Conservation (phyloP, 495 filamentous ascomycete species). For the Xylaria palmicola region DNA sequence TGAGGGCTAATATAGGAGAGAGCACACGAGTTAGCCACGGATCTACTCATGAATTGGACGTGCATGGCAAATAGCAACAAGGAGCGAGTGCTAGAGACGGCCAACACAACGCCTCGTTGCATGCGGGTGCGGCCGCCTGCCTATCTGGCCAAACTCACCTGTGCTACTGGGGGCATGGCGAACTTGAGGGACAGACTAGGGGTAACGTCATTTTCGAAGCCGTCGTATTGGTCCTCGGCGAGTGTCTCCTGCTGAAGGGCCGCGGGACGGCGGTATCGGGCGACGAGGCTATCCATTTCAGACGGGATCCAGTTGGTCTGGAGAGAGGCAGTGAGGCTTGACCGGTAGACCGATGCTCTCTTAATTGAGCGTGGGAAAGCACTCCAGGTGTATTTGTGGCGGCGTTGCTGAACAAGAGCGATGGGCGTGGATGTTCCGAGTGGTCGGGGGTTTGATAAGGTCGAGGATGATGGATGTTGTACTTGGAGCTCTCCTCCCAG, state of each 20-base stretch:
- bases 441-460: background rate
- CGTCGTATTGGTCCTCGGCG: constrained; percentile 64
- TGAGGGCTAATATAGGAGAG: constrained; percentile 56
- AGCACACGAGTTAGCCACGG: background rate
- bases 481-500: constrained; percentile 17
- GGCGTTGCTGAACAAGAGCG: background rate
- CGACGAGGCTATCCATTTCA: constrained; percentile 87
- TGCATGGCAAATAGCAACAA: background rate
- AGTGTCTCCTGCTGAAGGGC: constrained; percentile 68
- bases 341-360: too few relatives aligned
- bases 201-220: constrained; percentile 63
- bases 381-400: background rate
- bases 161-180: constrained; percentile 87
- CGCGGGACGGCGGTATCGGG: constrained; percentile 75
- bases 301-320: background rate
- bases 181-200: constrained; percentile 81
- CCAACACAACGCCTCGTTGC: background rate
- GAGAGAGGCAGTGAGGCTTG: background rate
- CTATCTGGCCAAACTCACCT: constrained; percentile 57
- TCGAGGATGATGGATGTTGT: constrained; percentile 15
- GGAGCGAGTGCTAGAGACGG: background rate
- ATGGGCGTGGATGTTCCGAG: constrained; percentile 1
- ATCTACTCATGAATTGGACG: background rate
- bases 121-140: background rate
- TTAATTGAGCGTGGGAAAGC: too few relatives aligned